Evolutionary conservation across 1,284 basidiomycete species (phyloP), one percentile per base, ranked within the genome.

Genomic region (Apiotrichum domesticum): DNA sequence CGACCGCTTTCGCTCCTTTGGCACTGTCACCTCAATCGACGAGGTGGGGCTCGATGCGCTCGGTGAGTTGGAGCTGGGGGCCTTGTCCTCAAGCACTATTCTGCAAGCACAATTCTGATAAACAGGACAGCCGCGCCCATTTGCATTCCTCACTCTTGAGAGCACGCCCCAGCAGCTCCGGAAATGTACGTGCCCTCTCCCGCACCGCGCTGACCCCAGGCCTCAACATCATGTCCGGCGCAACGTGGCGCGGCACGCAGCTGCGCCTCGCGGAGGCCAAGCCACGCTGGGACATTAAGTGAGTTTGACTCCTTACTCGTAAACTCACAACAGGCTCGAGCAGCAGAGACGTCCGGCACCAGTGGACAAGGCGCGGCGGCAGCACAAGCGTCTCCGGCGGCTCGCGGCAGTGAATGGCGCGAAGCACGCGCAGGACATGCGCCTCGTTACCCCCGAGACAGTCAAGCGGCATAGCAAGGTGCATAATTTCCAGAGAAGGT

Each of bases 191-290:
- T 54, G 32, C 21, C n/a, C n/a, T n/a, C n/a, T n/a, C n/a, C n/a
- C n/a, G n/a, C n/a, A n/a, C n/a, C n/a, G n/a, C n/a, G n/a, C n/a
- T 21, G 43, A 45, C 42, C 6, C 1, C 55, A 74, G 72, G 72
- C 57, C 65, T 77, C 14, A 76, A 74, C 55, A 75, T 71, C 52
- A 73, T 76, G 68, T 73, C 71, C 7, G 72, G 72, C 29, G 71
- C 73, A 0, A 72, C 63, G 42, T 77, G 74, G 73, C 66, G 75
- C 56, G 75, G 75, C 2, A 61, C 73, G 1, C 68, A 71, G 53
- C 60, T 77, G 3, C 67, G 71, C 21, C 59, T 77, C 1, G 68
- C 72, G 6, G 70, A 72, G 52, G 75, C 75, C 41, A 75, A 75
- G 59, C 69, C 68, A 3, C 44, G 51, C 6, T 74, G 57, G 43